These are phyloP conservation scores for Excoecaria agallocha DNA, from an alignment of 345 rosid species.

Conservation along the genomic window DNA sequence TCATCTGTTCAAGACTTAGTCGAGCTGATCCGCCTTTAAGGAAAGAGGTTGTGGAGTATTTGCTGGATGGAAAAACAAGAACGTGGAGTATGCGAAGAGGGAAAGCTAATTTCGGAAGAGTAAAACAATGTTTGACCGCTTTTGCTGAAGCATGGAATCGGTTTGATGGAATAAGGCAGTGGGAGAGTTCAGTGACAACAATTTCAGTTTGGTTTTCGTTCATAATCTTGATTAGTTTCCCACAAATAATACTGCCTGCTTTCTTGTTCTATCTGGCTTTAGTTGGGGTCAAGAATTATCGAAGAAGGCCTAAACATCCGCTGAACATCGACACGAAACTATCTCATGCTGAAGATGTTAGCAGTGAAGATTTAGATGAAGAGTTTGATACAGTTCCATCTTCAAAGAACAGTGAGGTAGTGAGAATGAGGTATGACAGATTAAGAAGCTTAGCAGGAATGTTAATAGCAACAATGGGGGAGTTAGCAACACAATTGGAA, in stretches of 20 bases:
- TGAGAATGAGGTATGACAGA: slow-evolving; percentile 44
- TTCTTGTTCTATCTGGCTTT: slow-evolving; percentile 41
- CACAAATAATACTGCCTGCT: slow-evolving; percentile 29
- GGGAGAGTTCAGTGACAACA: slow-evolving; percentile 45
- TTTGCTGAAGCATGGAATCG: slow-evolving; percentile 28
- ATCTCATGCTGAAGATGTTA: slow-evolving; percentile 32
- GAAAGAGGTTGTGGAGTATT: slow-evolving; percentile 53
- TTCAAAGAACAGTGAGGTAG: slow-evolving; percentile 21
- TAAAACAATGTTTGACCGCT: slow-evolving; percentile 30
- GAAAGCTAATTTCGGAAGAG: slow-evolving; percentile 42
- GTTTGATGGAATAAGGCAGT: slow-evolving; percentile 37
- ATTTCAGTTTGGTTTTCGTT: slow-evolving; percentile 33
- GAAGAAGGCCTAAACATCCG: slow-evolving; percentile 44
- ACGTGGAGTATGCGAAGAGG: slow-evolving; percentile 51
- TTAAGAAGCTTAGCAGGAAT: slow-evolving; percentile 45
- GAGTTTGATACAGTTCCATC: slow-evolving; percentile 54
- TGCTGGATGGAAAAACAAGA: slow-evolving; percentile 38
- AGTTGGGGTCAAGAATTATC: slow-evolving; percentile 36
- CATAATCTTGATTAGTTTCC: slow-evolving; percentile 33
- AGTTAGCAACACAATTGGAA: slow-evolving; percentile 42
- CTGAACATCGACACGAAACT: slow-evolving; percentile 42
- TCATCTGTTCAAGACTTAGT: slow-evolving; percentile 31
- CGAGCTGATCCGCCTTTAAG: slow-evolving; percentile 48
- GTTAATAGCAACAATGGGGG: slow-evolving; percentile 33
- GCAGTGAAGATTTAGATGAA: slow-evolving; percentile 44